Base-by-base conservation (phyloP, 2,329 filamentous ascomycete species). In the Rugonectria rugulosa region DNA sequence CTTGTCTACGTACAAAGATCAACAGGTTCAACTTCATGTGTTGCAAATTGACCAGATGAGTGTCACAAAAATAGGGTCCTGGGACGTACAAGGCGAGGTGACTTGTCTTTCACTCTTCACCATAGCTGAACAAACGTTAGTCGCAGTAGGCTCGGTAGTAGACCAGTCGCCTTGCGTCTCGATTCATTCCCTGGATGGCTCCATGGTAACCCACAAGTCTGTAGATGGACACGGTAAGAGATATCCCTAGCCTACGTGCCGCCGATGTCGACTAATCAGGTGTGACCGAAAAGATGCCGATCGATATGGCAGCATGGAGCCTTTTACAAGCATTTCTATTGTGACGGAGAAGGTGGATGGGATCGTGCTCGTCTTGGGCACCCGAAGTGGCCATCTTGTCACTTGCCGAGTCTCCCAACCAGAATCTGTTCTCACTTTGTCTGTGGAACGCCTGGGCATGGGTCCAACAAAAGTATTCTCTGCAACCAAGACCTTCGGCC, bases 381-480 rank as follows among this genome's bases (percentile, higher is more conserved):
- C 81, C 21, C 76, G 81, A 47, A 80, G 79, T 52, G 84, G 84
- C 2, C 76, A 82, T 29, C 67, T 85, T 2, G 66, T 82, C 23
- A 81, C 74, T 0, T 49, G 82, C 21, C 62, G 62, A 14, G 34
- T 72, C 6, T 61, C 57, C 5, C 55, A 51, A 19, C 37, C 64
- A 7, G 48, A 55, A 3, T 53, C 62, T 1, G 58, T 69, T 12
- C 58, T 70, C 21, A 56, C 57, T 5, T 70, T 75, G 15, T 61
- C 53, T 8, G 48, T 64, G 6, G 71, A 77, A 47, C 71, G 66
- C 8, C 51, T 79, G 17, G 76, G 75, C 2, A 60, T 71, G 8
- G 68, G 73, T n/a, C 68, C 76, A 5, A 68, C 73, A 7, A 69
- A 70, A 12, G 68, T 78, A 5, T 72, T 72, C 29, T 61, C 72